Percentiles rank a stretch among this genome's conserved stretches.
These are phyloP conservation scores for Rhizoclosmatium sp. DNA, from an alignment of 192 early-diverging fungal species.

Conservation along the genomic window DNA sequence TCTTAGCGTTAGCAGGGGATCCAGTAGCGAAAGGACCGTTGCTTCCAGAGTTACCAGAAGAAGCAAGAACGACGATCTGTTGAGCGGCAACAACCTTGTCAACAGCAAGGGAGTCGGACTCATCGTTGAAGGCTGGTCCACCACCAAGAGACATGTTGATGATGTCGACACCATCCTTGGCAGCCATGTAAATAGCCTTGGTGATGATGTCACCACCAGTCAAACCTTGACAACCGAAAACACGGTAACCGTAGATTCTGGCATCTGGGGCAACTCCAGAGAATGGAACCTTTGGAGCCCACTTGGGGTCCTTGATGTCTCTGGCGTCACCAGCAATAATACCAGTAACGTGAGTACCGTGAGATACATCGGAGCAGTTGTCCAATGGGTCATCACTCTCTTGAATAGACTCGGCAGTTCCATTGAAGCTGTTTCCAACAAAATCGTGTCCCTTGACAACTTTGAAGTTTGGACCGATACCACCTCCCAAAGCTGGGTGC, in stretches of 20 bases:
- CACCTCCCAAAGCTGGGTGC: slow-evolving; percentile 62
- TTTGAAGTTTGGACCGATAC: slow-evolving; percentile 47
- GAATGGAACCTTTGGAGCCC: slow-evolving; percentile 22
- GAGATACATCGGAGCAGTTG: slow-evolving; percentile 48
- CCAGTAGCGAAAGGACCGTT: slow-evolving; percentile 53
- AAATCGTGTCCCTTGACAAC: slow-evolving; percentile 52
- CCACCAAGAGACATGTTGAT: slow-evolving; percentile 86
- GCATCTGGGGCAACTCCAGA: slow-evolving; percentile 84
- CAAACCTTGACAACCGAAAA: slow-evolving; percentile 70
- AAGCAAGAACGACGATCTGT: slow-evolving; percentile 60
- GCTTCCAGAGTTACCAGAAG: slow-evolving; percentile 79
- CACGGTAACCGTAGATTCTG: slow-evolving; percentile 79
- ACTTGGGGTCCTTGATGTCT: slow-evolving; percentile 10
- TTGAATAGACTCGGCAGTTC: slow-evolving; percentile 9
- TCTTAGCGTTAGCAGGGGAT: not conserved
- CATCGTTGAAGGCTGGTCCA: slow-evolving; percentile 67
- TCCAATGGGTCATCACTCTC: slow-evolving; percentile 55
- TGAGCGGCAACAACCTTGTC: slow-evolving; percentile 50
- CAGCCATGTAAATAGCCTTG: slow-evolving; percentile 76
- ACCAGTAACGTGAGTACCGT: slow-evolving; percentile 62
- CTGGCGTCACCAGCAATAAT: slow-evolving; percentile 52
- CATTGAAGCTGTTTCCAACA: slow-evolving; percentile 53
- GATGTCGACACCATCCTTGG: slow-evolving; percentile 75
- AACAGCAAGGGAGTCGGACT: slow-evolving; percentile 67
- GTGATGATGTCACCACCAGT: slow-evolving; percentile 79